These are phyloP conservation scores for Mariannaea elegans DNA, from an alignment of 2,329 filamentous ascomycete genomes.

Conservation along the genomic window DNA sequence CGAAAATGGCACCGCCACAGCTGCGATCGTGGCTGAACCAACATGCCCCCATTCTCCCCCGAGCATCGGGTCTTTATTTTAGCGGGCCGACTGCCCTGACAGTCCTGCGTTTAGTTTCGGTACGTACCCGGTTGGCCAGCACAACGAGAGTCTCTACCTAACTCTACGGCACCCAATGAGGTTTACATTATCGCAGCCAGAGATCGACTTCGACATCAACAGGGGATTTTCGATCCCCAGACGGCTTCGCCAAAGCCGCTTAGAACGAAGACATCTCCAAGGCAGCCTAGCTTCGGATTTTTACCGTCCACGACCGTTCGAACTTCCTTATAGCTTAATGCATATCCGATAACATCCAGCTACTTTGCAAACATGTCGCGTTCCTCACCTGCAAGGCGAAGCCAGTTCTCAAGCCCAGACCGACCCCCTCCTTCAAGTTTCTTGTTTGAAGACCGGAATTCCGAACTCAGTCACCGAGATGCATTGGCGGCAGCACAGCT, in stretches of 20 bases:
- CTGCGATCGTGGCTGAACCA: background rate
- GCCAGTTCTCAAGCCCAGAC: conserved; percentile 53
- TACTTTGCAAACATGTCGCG: conserved; percentile 50
- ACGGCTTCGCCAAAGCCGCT: conserved; percentile 3
- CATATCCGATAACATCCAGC: conserved; percentile 29
- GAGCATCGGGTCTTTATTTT: conserved; percentile 20
- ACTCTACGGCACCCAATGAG: conserved; percentile 23
- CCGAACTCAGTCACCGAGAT: conserved; percentile 69
- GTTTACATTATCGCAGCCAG: conserved; percentile 32
- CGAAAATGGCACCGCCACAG: background rate
- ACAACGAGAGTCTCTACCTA: background rate
- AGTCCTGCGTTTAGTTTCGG: background rate
- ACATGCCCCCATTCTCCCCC: background rate
- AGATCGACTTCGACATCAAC: conserved; percentile 27
- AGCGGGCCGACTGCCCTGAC: conserved; percentile 12
- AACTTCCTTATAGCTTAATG: conserved; percentile 25
- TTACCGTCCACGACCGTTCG: background rate
- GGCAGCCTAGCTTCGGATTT: background rate
- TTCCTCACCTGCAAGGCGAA: conserved; percentile 52
- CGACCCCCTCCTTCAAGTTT: conserved; percentile 64
- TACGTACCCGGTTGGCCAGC: conserved; percentile 30
- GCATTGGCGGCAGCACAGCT: conserved; percentile 72
- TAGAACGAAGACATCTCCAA: background rate
- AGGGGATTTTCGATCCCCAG: conserved; percentile 8
- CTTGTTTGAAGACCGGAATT: conserved; percentile 69